Evolutionary conservation across 1,284 basidiomycete species (phyloP), one percentile per base, ranked within the genome.

Genomic region (Vanrija pseudolonga): DNA sequence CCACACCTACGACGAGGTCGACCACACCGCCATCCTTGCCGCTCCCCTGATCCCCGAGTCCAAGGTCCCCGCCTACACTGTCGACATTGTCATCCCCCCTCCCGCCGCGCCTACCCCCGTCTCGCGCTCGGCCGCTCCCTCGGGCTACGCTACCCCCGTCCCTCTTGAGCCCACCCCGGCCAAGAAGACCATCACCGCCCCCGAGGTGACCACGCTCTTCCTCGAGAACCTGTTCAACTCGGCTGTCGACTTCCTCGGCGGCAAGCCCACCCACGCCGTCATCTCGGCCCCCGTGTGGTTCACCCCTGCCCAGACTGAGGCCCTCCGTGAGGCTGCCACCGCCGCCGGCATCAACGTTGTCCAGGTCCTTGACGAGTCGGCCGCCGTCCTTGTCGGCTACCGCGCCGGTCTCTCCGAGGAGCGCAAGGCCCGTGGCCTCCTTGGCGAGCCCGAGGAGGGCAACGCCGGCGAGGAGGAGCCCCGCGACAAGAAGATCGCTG

Each of bases 221-320:
- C 81, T 98, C 47, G 80, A 81, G 59, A 90, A 88, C 4, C 85
- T 98, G 36, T 80, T 93, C 62, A 80, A 87, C 62, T 94, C 90
- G 37, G 96, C 95, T 8, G 84, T 88, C 69, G 93, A 95, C 74
- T 98, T 96, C 78, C 82, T 98, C 22, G 95, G 95, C 7, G 74
- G 76, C 53, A 86, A 85, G 65, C 83, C 84, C 28, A 80, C 85
- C 50, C 90, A 89, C 51, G 88, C 89, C 22, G 93, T 98, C 57
- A 83, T 98, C 67, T 85, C 85, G 53, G 83, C 90, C 11, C 92
- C 94, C 9, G 77, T 84, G 0, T 88, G 82, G 79, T 95, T 90
- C 76, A 82, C 83, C 38, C 79, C 83, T 15, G 74, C 74, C 6
- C 90, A 93, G 77, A 83, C 83, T 60, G 80, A 80, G 6, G 90